Percentiles rank a stretch among this genome's conserved stretches.
These are phyloP conservation scores for Starmerella roubikii DNA, from an alignment of 805 yeast genomes.

Conservation along the genomic window DNA sequence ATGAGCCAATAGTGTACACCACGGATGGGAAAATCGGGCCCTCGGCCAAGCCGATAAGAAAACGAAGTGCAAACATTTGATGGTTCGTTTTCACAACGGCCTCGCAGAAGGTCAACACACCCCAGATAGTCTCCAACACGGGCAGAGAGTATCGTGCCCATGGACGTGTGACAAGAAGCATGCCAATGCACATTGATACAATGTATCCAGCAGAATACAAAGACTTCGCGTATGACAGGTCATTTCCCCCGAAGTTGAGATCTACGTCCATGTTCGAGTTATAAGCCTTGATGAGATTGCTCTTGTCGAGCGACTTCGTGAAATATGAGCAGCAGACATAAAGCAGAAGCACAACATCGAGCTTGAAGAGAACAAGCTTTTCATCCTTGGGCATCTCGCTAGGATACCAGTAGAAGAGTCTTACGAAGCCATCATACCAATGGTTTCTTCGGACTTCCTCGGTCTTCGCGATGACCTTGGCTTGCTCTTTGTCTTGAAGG, in stretches of 20 bases:
- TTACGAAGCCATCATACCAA: slow-evolving; percentile 23
- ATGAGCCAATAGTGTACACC: slow-evolving; percentile 33
- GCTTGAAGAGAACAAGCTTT: slow-evolving; percentile 24
- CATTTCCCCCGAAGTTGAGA: slow-evolving; percentile 31
- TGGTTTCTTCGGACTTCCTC: slow-evolving; percentile 8
- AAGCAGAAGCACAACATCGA: slow-evolving; percentile 25
- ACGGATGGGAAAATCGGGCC: slow-evolving; percentile 33
- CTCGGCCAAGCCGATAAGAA: slow-evolving; percentile 34
- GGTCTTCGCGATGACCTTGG: slow-evolving; percentile 1
- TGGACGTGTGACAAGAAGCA: slow-evolving; percentile 25
- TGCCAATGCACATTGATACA: slow-evolving; percentile 34
- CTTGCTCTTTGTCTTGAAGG: neutral
- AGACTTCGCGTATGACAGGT: slow-evolving; percentile 35
- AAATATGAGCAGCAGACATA: slow-evolving; percentile 30
- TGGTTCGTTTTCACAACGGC: slow-evolving; percentile 24
- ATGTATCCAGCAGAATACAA: slow-evolving; percentile 34
- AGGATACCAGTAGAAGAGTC: slow-evolving; percentile 26
- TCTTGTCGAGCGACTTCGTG: slow-evolving; percentile 40
- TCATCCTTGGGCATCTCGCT: slow-evolving; percentile 18
- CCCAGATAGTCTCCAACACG: slow-evolving; percentile 28
- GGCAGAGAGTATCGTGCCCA: slow-evolving; percentile 29
- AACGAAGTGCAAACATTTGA: slow-evolving; percentile 32
- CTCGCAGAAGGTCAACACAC: slow-evolving; percentile 27
- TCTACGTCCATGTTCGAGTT: slow-evolving; percentile 45
- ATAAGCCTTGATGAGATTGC: slow-evolving; percentile 39